A percentile compares a stretch with the other conserved stretches of the same genome.
Conservation (phyloP, 805 yeast genomes). For the Cyberlindnera saturnus region DNA sequence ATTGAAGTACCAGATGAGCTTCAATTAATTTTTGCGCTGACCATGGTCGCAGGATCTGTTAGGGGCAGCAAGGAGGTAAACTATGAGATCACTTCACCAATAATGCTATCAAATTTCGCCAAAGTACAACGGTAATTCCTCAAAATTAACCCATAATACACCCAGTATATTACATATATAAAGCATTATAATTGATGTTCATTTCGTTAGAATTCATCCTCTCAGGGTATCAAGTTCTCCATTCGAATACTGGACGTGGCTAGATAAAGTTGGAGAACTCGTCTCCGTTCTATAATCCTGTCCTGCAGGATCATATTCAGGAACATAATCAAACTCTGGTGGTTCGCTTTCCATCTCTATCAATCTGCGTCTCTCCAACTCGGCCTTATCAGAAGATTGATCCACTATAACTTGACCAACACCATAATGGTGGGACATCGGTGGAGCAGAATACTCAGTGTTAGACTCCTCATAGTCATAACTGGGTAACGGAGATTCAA, state of each 20-base stretch:
- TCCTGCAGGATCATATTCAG: constrained; percentile 14
- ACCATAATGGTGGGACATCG: not conserved
- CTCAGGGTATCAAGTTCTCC: not conserved
- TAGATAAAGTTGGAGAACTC: not conserved
- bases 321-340: constrained; percentile 27
- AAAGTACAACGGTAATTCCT: no score
- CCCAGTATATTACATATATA: no score
- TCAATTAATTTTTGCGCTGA: no score
- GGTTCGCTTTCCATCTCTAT: constrained; percentile 37
- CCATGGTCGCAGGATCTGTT: no score
- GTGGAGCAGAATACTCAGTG: constrained; percentile 1
- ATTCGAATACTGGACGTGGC: not conserved
- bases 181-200: no score
- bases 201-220: not conserved
- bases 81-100: no score
- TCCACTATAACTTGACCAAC: not conserved
- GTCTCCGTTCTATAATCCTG: not conserved
- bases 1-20: not conserved
- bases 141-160: no score
- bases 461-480: constrained; percentile 5
- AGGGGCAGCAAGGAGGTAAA: no score
- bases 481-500: constrained; percentile 17
- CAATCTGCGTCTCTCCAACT: constrained; percentile 32
- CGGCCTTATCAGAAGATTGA: constrained; percentile 31
- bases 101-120: no score